Evolutionary conservation across 352 stramenopile species (phyloP).

Genomic region (Phytophthora niederhauseri): DNA sequence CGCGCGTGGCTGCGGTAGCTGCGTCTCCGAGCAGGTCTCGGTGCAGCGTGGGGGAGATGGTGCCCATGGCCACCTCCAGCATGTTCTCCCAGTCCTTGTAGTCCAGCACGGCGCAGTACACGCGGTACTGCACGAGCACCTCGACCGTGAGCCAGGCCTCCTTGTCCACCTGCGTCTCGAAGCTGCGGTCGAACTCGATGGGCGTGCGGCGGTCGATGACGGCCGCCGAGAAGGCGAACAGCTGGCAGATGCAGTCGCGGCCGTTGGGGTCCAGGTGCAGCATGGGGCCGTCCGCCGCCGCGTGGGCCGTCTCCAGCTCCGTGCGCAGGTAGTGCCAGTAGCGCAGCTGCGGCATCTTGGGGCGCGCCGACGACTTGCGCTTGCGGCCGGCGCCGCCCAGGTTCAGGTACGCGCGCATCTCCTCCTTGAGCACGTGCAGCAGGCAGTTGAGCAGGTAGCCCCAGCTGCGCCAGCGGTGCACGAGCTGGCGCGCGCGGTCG

Average conservation of each 20-base stretch:
- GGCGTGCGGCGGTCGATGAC: conserved; percentile 51
- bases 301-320: conserved; percentile 64
- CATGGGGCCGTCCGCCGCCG: conserved; percentile 45
- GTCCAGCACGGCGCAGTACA: conserved; percentile 73
- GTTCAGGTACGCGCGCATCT: conserved; percentile 53
- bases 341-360: conserved; percentile 44
- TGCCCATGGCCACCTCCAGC: conserved; percentile 60
- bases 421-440: conserved; percentile 52
- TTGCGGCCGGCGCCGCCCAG: conserved; percentile 22
- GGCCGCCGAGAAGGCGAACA: conserved; percentile 58
- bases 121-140: conserved; percentile 57
- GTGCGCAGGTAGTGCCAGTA: conserved; percentile 71
- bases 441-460: conserved; percentile 59
- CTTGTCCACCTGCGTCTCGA: conserved; percentile 60
- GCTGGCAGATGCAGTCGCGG: conserved; percentile 56
- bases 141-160: conserved; percentile 73
- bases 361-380: conserved; percentile 34
- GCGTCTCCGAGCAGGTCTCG: conserved; percentile 17
- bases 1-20: conserved; percentile 35
- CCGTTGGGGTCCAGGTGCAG: conserved; percentile 81
- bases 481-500: conserved; percentile 48
- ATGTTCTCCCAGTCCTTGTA: conserved; percentile 55
- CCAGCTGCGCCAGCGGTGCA: conserved; percentile 82
- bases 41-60: conserved; percentile 40
- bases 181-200: conserved; percentile 27